A percentile compares a stretch with the other conserved stretches of the same genome.
Evolutionary conservation across 2,329 filamentous ascomycete genomes (phyloP).

Genomic region (Sporothrix brasiliensis): DNA sequence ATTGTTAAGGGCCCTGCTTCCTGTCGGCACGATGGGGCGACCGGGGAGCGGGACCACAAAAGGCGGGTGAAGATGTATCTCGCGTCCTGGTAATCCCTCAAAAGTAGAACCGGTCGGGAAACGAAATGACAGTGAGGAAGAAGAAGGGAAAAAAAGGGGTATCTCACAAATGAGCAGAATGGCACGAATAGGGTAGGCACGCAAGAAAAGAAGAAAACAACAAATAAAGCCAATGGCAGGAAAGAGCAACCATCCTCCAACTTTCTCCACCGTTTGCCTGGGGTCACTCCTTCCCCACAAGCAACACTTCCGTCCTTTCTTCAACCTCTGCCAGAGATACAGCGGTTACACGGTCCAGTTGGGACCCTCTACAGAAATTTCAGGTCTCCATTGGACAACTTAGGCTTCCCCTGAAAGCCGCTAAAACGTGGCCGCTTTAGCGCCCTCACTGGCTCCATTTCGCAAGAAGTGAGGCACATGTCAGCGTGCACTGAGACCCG

Average conservation of each 20-base stretch:
- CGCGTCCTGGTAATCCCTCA: neutral
- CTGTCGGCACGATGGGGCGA: constrained; percentile 14
- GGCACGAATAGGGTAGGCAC: constrained; percentile 1
- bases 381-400: neutral
- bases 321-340: neutral
- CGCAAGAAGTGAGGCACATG: constrained; percentile 15
- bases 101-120: neutral
- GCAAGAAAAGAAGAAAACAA: neutral
- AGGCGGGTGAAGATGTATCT: neutral
- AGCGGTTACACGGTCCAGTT: constrained; percentile 16
- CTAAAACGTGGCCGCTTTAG: constrained; percentile 3
- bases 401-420: neutral
- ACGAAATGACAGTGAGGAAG: neutral
- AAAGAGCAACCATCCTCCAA: constrained; percentile 3
- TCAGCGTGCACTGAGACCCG: neutral
- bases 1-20: too few species aligned
- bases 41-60: constrained; percentile 6
- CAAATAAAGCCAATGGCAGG: neutral
- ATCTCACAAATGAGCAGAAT: neutral
- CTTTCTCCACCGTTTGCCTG: too few species aligned
- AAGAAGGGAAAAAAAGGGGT: neutral
- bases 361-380: neutral
- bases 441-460: neutral
- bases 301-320: neutral
- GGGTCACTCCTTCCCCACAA: constrained; percentile 1